phyloP scores from a whole-genome alignment of 495 filamentous ascomycete species.

The Eremomyces bilateralis region DNA sequence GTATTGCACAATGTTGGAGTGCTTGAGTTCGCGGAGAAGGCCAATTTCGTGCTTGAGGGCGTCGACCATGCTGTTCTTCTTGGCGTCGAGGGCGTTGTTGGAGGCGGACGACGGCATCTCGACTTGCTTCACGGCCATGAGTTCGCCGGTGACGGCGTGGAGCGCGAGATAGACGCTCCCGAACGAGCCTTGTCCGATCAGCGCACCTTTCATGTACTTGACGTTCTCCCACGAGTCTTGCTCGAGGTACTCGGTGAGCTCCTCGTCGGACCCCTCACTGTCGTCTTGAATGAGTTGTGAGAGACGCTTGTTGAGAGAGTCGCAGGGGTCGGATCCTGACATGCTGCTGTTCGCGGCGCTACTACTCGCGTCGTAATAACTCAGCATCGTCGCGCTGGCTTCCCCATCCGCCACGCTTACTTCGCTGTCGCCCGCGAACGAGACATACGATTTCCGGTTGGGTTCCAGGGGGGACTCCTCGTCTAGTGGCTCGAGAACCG shows the following conservation, averaged over 20 bases:
- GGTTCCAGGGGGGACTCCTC: constrained; percentile 82
- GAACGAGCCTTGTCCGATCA: constrained; percentile 94
- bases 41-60: constrained; percentile 92
- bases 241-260: constrained; percentile 42
- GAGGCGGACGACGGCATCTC: constrained; percentile 69
- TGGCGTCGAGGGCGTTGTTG: constrained; percentile 58
- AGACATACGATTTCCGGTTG: constrained; percentile 89
- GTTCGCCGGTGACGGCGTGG: constrained; percentile 90
- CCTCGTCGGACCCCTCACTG: constrained; percentile 62
- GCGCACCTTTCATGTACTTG: constrained; percentile 96
- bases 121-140: constrained; percentile 97
- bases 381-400: constrained; percentile 40
- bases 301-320: constrained; percentile 46
- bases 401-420: constrained; percentile 56
- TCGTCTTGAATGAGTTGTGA: constrained; percentile 45
- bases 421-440: constrained; percentile 52
- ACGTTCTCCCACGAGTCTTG: constrained; percentile 86
- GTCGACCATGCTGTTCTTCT: constrained; percentile 94
- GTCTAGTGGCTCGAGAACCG: constrained; percentile 67
- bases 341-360: constrained; percentile 48
- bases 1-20: constrained; percentile 96
- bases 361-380: constrained; percentile 64
- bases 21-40: constrained; percentile 80
- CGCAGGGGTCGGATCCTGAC: constrained; percentile 33
- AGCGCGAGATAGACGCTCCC: constrained; percentile 90